These are phyloP conservation scores for Xylariaceae sp. DNA, from an alignment of 2,329 filamentous ascomycete species.

Conservation along the genomic window DNA sequence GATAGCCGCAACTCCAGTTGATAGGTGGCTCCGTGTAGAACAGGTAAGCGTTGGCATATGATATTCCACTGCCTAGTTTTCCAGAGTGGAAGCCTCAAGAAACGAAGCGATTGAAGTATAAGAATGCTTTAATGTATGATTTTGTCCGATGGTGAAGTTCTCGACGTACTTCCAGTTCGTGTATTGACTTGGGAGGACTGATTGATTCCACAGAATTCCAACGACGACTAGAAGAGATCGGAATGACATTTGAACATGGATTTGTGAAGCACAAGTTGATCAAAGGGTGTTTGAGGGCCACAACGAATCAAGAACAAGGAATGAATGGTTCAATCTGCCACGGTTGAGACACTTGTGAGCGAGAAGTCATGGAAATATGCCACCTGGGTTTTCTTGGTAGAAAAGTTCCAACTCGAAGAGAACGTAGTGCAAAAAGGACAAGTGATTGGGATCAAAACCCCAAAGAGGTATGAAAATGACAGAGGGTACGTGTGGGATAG, in stretches of 20 bases:
- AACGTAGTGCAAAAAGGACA: background rate
- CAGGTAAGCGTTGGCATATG: too few species aligned
- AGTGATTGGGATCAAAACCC: background rate
- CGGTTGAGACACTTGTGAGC: background rate
- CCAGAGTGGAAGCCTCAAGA: background rate
- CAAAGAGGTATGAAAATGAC: too few species aligned
- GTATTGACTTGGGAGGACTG: background rate
- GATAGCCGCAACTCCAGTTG: background rate
- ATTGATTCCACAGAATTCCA: background rate
- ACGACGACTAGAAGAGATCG: background rate
- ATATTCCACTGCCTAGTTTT: background rate
- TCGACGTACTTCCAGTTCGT: background rate
- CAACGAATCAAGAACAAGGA: background rate
- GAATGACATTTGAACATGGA: background rate
- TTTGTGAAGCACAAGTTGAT: background rate
- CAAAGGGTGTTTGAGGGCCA: background rate
- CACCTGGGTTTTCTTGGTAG: background rate
- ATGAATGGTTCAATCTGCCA: background rate
- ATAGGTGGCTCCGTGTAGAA: background rate
- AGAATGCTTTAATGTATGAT: background rate
- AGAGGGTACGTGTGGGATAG: background rate
- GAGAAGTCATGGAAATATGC: background rate
- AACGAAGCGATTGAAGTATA: background rate
- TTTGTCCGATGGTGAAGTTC: background rate
- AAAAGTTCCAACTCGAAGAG: background rate